Percentiles rank a stretch among this genome's conserved stretches.
These are phyloP conservation scores for Fomitopsis pulvina DNA, from an alignment of 768 basidiomycete genomes.

Conservation along the genomic window DNA sequence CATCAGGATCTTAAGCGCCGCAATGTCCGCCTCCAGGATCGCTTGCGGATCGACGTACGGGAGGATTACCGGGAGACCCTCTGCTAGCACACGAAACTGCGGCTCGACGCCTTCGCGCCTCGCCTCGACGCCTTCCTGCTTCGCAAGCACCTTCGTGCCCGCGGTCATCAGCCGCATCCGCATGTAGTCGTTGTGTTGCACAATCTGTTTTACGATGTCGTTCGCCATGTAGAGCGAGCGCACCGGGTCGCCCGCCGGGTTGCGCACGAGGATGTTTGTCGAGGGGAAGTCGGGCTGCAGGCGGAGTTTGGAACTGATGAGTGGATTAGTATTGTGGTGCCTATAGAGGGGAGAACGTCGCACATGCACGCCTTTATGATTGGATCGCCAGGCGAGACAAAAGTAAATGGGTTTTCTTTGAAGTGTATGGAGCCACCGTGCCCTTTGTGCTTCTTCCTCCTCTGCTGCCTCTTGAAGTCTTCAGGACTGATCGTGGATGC, in stretches of 20 bases:
- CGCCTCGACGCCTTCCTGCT: conserved; percentile 66
- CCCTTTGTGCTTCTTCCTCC: conserved; percentile 16
- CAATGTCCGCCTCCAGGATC: conserved; percentile 53
- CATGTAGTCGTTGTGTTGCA: conserved; percentile 75
- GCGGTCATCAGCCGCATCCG: conserved; percentile 83
- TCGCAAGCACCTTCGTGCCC: conserved; percentile 90
- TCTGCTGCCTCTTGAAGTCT: conserved; percentile 7
- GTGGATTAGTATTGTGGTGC: not conserved
- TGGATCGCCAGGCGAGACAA: conserved; percentile 63
- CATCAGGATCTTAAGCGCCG: conserved; percentile 59
- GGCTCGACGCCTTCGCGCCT: conserved; percentile 45
- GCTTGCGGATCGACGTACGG: conserved; percentile 65
- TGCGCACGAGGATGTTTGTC: conserved; percentile 79
- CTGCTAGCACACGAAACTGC: conserved; percentile 72
- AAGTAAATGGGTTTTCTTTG: conserved; percentile 91
- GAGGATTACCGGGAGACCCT: conserved; percentile 80
- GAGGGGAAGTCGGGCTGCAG: conserved; percentile 67
- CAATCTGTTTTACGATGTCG: conserved; percentile 72
- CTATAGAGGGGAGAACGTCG: conserved; percentile 21
- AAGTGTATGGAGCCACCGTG: conserved; percentile 25
- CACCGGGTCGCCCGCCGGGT: conserved; percentile 61
- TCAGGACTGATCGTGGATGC: not conserved
- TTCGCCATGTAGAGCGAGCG: conserved; percentile 89
- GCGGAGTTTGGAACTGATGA: conserved; percentile 62
- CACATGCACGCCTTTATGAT: conserved; percentile 70